A percentile compares a stretch with the other conserved stretches of the same genome.
Conservation (phyloP, 177 flowering plant species). For the Vitis hybrid region DNA sequence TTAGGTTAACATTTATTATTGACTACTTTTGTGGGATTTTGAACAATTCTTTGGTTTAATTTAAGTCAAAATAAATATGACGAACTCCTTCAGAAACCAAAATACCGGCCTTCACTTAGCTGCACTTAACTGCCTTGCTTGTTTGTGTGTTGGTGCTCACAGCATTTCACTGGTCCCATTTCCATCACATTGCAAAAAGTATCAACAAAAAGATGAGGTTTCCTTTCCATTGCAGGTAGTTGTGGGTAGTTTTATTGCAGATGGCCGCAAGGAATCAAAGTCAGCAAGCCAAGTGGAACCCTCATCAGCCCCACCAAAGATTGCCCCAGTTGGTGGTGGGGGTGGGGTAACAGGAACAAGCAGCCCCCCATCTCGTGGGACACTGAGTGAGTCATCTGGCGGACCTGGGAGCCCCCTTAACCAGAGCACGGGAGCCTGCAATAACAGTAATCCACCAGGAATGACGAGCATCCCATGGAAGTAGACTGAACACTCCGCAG, state of each 20-base stretch:
- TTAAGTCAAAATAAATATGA: no score
- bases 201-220: background rate
- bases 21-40: no score
- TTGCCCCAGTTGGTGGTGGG: conserved; percentile 26
- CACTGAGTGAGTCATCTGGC: conserved; percentile 82
- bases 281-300: conserved; percentile 35
- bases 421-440: conserved; percentile 60
- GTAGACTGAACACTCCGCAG: conserved; percentile 19
- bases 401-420: conserved; percentile 83
- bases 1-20: no score
- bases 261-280: conserved; percentile 51
- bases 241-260: conserved; percentile 76
- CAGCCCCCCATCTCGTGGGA: conserved; percentile 79
- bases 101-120: no score
- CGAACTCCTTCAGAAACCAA: no score
- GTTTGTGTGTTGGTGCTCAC: no score
- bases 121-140: no score
- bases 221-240: conserved; percentile 57
- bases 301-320: conserved; percentile 32
- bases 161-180: no score
- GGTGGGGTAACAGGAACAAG: conserved; percentile 42
- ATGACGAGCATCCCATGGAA: conserved; percentile 66
- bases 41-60: no score
- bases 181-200: no score
- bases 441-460: conserved; percentile 48